Conservation (phyloP, 2,329 filamentous ascomycete genomes). For the Fusarium sp. region DNA sequence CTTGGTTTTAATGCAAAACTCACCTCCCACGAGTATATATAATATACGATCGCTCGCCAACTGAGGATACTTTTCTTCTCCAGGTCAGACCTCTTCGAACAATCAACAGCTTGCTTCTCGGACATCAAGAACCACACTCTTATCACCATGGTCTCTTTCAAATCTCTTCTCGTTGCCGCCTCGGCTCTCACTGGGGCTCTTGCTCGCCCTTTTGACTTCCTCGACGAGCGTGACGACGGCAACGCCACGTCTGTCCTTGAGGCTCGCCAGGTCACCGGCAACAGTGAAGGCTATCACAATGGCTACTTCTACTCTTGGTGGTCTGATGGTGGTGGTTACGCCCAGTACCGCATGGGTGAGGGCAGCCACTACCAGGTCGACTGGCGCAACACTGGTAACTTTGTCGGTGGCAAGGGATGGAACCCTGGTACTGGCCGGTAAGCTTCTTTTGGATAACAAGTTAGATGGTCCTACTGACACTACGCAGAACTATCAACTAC, state of each 20-base stretch:
- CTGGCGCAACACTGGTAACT: slow-evolving; percentile 25
- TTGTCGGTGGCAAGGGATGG: slow-evolving; percentile 24
- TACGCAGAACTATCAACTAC: slow-evolving; percentile 16
- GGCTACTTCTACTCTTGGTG: slow-evolving; percentile 31
- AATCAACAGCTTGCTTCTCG: neutral
- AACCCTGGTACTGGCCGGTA: slow-evolving; percentile 25
- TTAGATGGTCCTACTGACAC: neutral
- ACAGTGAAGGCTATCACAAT: slow-evolving; percentile 12
- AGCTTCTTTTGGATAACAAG: neutral
- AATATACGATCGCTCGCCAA: neutral
- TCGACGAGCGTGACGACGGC: slow-evolving; percentile 15
- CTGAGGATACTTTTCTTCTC: neutral
- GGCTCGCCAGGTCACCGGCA: slow-evolving; percentile 11
- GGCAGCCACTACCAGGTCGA: slow-evolving; percentile 10
- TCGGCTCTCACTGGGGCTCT: slow-evolving; percentile 17
- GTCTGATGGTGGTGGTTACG: slow-evolving; percentile 17
- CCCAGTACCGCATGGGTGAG: slow-evolving; percentile 7
- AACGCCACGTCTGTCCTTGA: slow-evolving; percentile 14
- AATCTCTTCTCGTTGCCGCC: slow-evolving; percentile 10
- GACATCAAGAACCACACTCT: neutral
- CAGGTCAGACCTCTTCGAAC: neutral
- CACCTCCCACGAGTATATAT: neutral
- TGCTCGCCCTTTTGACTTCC: slow-evolving; percentile 22
- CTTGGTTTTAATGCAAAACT: neutral
- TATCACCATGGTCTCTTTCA: slow-evolving; percentile 12